These are phyloP conservation scores for Fusarium sambucinum DNA, from an alignment of 2,329 filamentous ascomycete species.

Conservation along the genomic window DNA sequence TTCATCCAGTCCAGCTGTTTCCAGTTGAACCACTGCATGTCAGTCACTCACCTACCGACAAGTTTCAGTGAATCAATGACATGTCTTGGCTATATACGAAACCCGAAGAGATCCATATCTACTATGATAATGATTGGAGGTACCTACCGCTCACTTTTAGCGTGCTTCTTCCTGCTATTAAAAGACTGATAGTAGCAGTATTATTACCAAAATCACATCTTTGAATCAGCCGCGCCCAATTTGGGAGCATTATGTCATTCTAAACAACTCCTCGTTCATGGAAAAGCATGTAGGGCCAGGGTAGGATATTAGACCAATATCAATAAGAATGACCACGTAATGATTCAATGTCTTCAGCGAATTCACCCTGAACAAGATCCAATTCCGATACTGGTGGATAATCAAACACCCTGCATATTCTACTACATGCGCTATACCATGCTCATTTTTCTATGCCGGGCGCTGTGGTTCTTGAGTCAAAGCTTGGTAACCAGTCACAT, in stretches of 20 bases:
- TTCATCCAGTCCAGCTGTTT: conserved; percentile 8
- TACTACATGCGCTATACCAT: background rate
- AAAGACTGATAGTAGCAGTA: background rate
- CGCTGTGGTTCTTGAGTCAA: background rate
- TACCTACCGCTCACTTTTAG: background rate
- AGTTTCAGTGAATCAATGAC: conserved; percentile 13
- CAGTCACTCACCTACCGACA: conserved; percentile 8
- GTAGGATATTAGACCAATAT: conserved; percentile 22
- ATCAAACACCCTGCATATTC: background rate
- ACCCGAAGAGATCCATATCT: background rate
- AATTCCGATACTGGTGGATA: background rate
- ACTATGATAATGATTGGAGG: background rate
- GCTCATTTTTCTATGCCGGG: conserved; percentile 1
- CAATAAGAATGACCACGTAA: conserved; percentile 30
- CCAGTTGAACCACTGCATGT: conserved; percentile 18
- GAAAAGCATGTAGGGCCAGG: conserved; percentile 1
- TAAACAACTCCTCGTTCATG: conserved; percentile 6
- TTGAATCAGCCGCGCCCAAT: background rate
- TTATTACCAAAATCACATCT: background rate
- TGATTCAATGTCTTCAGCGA: background rate
- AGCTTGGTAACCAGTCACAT: conserved; percentile 9
- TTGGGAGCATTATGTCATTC: conserved; percentile 11
- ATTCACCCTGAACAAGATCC: background rate
- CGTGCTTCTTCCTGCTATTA: background rate
- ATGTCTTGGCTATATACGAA: conserved; percentile 16